Evolutionary conservation across 1,284 basidiomycete genomes (phyloP).

Genomic region (Moesziomyces antarcticus): DNA sequence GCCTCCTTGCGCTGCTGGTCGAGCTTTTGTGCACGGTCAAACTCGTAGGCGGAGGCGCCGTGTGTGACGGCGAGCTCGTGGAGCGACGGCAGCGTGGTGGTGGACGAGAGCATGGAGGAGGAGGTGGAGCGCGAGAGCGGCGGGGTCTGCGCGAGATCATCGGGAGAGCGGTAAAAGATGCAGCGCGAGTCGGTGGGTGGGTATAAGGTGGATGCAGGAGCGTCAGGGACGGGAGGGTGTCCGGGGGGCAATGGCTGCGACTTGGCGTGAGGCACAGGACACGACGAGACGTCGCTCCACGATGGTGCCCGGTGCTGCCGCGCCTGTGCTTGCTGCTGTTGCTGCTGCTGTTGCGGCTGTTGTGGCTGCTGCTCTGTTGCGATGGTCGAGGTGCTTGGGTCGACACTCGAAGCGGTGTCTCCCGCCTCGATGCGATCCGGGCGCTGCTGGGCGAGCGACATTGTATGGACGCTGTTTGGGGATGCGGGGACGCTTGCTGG

Average conservation of each 20-base stretch:
- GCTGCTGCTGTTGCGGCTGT: not conserved
- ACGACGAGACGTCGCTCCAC: slow-evolving; percentile 45
- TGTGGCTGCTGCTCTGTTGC: slow-evolving; percentile 3
- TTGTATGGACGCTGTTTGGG: not conserved
- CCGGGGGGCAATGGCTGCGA: slow-evolving; percentile 65
- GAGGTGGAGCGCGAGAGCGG: slow-evolving; percentile 52
- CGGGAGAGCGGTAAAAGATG: slow-evolving; percentile 64
- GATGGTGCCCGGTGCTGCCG: slow-evolving; percentile 21
- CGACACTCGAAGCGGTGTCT: not conserved
- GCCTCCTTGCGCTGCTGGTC: slow-evolving; percentile 49
- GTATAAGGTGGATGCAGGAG: slow-evolving; percentile 52
- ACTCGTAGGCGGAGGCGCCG: slow-evolving; percentile 33
- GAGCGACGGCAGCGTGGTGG: slow-evolving; percentile 32
- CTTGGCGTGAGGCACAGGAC: slow-evolving; percentile 64
- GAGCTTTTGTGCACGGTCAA: slow-evolving; percentile 42
- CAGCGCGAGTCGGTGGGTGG: slow-evolving; percentile 61
- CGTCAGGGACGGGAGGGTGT: slow-evolving; percentile 59
- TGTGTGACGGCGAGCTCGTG: slow-evolving; percentile 46
- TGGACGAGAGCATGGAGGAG: slow-evolving; percentile 34
- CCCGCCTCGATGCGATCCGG: not conserved
- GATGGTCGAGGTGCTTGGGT: not conserved
- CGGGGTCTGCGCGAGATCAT: slow-evolving; percentile 57
- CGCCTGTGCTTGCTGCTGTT: slow-evolving; percentile 1
- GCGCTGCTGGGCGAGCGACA: not conserved
- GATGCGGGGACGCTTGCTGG: not conserved